Evolutionary conservation across 2,329 filamentous ascomycete genomes (phyloP), one percentile per base, ranked within the genome.

Genomic region (Exophiala sp.): DNA sequence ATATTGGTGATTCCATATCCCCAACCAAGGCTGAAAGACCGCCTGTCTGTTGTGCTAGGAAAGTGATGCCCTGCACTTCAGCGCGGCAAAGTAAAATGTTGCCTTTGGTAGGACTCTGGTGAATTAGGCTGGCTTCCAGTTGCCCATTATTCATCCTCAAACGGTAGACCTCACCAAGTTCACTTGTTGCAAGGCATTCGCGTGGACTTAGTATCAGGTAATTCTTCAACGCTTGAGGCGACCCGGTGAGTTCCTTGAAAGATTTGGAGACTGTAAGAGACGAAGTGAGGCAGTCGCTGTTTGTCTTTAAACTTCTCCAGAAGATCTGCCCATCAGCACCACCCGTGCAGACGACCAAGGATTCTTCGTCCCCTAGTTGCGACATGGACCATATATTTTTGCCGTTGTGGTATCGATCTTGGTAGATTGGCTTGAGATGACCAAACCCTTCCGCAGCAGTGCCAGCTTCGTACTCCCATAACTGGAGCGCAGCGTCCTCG

Each of bases 341-440:
- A 10, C 93, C 93, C 1, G 86, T 89, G 2, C 79, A 82, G 16
- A 88, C 57, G 1, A 75, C 55, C 0, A 72, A 60, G 11, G 64
- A 65, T 11, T 65, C 58, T 1, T 64, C 60, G 1, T 62, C 59
- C 9, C 43, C 51, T 18, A 50, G 61, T 45, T 69, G 52, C 14
- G 79, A 80, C 30, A 82, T 75, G 0, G 89, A 83, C 90, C 91
- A 97, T 5, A 97, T 82, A 63, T 96, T 89, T 67, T 96, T 98
- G 5, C 93, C 93, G 27, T 73, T 76, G 64, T 97, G 90, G 52
- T 81, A 78, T 2, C 78, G 73, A 43, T 80, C 77, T 6, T 76
- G 80, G 1, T 74, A 71, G 1, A 74, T 63, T 43, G 85, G 59
- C 18, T 21, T 59, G 32, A 68, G 55, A 1, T 55, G 48, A 41